phyloP scores from a whole-genome alignment of 495 filamentous ascomycete genomes.

The Annulohypoxylon stygium region DNA sequence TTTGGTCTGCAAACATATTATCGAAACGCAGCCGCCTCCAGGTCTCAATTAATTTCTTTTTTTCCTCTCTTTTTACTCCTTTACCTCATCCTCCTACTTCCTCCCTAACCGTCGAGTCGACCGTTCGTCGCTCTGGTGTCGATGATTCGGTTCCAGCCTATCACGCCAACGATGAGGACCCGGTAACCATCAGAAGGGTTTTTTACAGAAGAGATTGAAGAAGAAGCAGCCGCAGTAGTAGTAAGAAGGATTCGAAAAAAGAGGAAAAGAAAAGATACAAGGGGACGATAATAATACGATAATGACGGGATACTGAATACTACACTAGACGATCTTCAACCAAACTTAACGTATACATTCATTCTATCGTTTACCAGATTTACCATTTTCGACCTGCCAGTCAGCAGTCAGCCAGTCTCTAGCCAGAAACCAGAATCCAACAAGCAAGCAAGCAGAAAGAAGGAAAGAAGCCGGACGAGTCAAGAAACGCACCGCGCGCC shows the following conservation, averaged over 20 bases:
- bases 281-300: constrained; percentile 48
- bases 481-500: constrained; percentile 36
- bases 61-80: constrained; percentile 31
- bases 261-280: constrained; percentile 27
- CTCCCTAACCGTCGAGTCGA: constrained; percentile 37
- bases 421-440: background rate
- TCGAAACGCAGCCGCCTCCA: constrained; percentile 37
- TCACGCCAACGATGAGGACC: constrained; percentile 53
- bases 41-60: constrained; percentile 36
- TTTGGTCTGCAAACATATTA: constrained; percentile 46
- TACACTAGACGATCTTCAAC: constrained; percentile 43
- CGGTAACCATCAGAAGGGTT: constrained; percentile 43
- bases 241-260: constrained; percentile 6
- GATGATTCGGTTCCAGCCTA: constrained; percentile 50
- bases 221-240: constrained; percentile 17
- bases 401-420: constrained; percentile 27
- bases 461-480: constrained; percentile 15
- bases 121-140: constrained; percentile 47
- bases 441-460: no score
- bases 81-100: constrained; percentile 37
- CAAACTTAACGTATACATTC: constrained; percentile 42
- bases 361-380: background rate
- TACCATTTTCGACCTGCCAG: constrained; percentile 22
- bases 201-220: constrained; percentile 20
- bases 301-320: constrained; percentile 45